These are phyloP conservation scores for Rhizoctonia solani DNA, from an alignment of 1,284 basidiomycete species.

Conservation along the genomic window DNA sequence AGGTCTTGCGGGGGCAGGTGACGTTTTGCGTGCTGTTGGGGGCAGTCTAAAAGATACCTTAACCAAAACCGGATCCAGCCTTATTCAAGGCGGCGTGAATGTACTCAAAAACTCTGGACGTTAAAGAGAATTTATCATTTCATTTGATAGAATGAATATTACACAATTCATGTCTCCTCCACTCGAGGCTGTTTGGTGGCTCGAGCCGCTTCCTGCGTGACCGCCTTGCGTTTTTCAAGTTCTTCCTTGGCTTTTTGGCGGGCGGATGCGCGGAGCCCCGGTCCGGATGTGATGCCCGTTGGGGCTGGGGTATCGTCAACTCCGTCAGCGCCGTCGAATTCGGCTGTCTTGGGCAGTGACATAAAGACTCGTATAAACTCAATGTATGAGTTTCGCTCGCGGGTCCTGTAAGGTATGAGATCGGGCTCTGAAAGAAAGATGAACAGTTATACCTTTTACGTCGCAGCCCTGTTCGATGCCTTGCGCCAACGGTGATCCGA, in stretches of 20 bases:
- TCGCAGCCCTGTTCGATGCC: slow-evolving; percentile 35
- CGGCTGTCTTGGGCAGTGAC: slow-evolving; percentile 64
- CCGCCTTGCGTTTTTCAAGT: slow-evolving; percentile 30
- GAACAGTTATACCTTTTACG: slow-evolving; percentile 1
- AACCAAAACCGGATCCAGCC: slow-evolving; percentile 6
- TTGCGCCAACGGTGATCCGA: slow-evolving; percentile 28
- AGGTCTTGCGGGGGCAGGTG: slow-evolving; percentile 44
- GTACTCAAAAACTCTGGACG: slow-evolving; percentile 8
- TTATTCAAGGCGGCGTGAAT: slow-evolving; percentile 8
- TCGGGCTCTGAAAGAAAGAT: not conserved
- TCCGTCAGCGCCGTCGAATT: slow-evolving; percentile 51
- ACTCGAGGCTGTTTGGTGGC: slow-evolving; percentile 18
- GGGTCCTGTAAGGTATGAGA: slow-evolving; percentile 49
- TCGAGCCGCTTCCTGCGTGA: slow-evolving; percentile 3
- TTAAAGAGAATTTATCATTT: not conserved
- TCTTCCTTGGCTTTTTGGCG: slow-evolving; percentile 25
- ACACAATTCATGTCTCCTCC: not conserved
- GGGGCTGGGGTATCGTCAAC: slow-evolving; percentile 38
- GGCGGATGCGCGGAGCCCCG: slow-evolving; percentile 23
- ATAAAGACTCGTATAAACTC: slow-evolving; percentile 64
- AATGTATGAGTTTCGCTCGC: slow-evolving; percentile 55
- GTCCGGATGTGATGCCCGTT: slow-evolving; percentile 23
- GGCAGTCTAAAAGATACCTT: slow-evolving; percentile 23
- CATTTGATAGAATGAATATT: not conserved
- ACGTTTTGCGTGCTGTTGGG: slow-evolving; percentile 32